Evolutionary conservation across 305 asterid genomes (phyloP).

Genomic region (Fraxinus angustifolia): DNA sequence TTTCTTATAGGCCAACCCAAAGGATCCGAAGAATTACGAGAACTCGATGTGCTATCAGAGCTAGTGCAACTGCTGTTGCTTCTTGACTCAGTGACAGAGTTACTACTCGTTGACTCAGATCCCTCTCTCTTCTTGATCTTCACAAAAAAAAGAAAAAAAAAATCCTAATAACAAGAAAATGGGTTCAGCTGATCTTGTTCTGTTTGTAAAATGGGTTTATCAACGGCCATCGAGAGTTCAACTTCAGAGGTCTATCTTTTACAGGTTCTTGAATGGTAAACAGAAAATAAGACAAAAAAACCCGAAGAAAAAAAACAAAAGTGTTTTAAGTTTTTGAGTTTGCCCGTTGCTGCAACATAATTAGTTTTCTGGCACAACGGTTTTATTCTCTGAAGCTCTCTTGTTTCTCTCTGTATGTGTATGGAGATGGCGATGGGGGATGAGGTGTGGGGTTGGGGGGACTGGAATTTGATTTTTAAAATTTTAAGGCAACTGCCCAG

Average conservation of each 20-base stretch:
- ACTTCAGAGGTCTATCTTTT: constrained; percentile 25
- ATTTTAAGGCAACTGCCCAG: constrained; percentile 29
- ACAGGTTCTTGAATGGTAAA: not conserved
- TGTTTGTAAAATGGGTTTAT: constrained; percentile 22
- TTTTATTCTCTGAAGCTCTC: constrained; percentile 37
- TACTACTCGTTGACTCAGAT: constrained; percentile 39
- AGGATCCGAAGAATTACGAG: constrained; percentile 36
- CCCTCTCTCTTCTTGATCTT: constrained; percentile 21
- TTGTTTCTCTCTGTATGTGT: constrained; percentile 11
- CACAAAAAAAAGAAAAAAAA: not conserved
- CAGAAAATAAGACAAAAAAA: not conserved
- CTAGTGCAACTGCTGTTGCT: constrained; percentile 41
- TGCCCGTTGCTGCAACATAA: constrained; percentile 3
- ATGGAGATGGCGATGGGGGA: not conserved
- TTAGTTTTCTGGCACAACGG: constrained; percentile 8
- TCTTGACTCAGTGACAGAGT: constrained; percentile 40
- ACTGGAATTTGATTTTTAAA: constrained; percentile 49
- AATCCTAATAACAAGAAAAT: not conserved
- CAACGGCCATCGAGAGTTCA: constrained; percentile 28
- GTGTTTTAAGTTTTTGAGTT: constrained; percentile 14
- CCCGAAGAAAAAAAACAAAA: not conserved
- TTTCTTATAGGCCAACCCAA: constrained; percentile 69
- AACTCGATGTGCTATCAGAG: constrained; percentile 42
- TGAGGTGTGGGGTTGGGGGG: not conserved
- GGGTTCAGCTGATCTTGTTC: constrained; percentile 17